A percentile compares a stretch with the other conserved stretches of the same genome.
Evolutionary conservation across 2,329 filamentous ascomycete genomes (phyloP).

Genomic region (Ascochyta clinopodiicola): DNA sequence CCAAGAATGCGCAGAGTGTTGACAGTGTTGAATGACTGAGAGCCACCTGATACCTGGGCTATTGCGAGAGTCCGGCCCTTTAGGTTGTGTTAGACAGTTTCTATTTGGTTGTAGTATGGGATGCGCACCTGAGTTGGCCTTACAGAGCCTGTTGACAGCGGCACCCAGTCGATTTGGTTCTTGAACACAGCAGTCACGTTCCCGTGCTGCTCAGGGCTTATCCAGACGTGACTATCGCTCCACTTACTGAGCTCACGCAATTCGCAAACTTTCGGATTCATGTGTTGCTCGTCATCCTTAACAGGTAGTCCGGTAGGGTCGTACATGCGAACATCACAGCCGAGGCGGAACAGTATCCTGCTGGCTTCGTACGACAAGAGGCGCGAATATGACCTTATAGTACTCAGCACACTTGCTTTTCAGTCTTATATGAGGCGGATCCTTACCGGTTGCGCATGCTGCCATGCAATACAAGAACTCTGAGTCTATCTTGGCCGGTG

Average conservation of each 20-base stretch:
- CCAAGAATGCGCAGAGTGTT: slow-evolving; percentile 70
- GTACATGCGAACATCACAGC: slow-evolving; percentile 70
- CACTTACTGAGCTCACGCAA: slow-evolving; percentile 66
- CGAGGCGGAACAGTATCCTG: slow-evolving; percentile 67
- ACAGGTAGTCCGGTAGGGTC: slow-evolving; percentile 65
- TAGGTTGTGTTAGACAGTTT: no score
- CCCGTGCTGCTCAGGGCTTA: slow-evolving; percentile 71
- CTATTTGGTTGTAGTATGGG: no score
- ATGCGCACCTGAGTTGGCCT: slow-evolving; percentile 63
- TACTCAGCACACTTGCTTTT: background rate
- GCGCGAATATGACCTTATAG: slow-evolving; percentile 63
- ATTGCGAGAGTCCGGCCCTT: slow-evolving; percentile 66
- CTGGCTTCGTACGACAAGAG: slow-evolving; percentile 66
- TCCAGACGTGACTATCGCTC: slow-evolving; percentile 72
- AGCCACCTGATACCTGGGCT: slow-evolving; percentile 68
- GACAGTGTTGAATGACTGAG: slow-evolving; percentile 71
- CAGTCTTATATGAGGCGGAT: no score
- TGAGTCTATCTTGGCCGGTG: slow-evolving; percentile 53
- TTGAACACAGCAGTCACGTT: slow-evolving; percentile 68
- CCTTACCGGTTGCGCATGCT: slow-evolving; percentile 59
- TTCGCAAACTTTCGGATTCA: slow-evolving; percentile 68
- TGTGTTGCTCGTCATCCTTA: slow-evolving; percentile 67
- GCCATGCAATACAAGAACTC: slow-evolving; percentile 67
- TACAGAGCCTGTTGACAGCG: slow-evolving; percentile 65
- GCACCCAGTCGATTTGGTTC: slow-evolving; percentile 75